Evolutionary conservation across 2,329 filamentous ascomycete genomes (phyloP), one percentile per base, ranked within the genome.

Genomic region (Fusarium sp.): DNA sequence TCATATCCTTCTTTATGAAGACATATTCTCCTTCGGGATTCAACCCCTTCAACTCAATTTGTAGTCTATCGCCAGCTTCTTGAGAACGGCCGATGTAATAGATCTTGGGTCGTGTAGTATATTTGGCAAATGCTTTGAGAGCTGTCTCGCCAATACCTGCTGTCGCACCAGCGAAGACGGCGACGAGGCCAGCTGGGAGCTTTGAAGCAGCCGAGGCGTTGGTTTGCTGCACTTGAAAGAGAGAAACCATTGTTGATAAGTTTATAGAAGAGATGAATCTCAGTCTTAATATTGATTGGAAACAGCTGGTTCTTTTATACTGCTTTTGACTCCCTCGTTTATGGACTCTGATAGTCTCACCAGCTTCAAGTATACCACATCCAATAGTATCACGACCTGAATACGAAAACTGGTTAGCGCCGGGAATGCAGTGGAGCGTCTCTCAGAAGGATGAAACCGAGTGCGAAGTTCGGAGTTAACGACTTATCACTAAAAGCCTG

Each of bases 131-230:
- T 28, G 83, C 78, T 58, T 84, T 85, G 21, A 89, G 78, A 1
- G 86, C 84, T 18, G 82, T 78, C 67, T 86, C 81, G 12, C 88
- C 88, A 47, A 90, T 88, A n/a, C 88, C 88, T 42, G 83, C 84
- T 8, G 88, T 90, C 33, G 84, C 88, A 38, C 88, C 87, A 8
- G 88, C 84, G 62, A 89, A 89, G 32, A 88, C 83, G 49, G 84
- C 85, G 7, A 86, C 83, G 8, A 85, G 73, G 25, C 69, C 69
- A 12, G 57, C 19, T 4, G 70, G 74, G 2, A 74, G 60, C 38
- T 59, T 44, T 1, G 63, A 69, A 19, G 53, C 15, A 13, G 65
- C 65, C 1, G 59, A 56, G 11, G 62, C 53, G n/a, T 78, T 78
- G 23, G 57, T 56, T 23, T 67, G 56, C 18, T 66, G 56, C 30